phyloP scores from a whole-genome alignment of 2,329 filamentous ascomycete species.

The Rhytidhysteron rufulum region DNA sequence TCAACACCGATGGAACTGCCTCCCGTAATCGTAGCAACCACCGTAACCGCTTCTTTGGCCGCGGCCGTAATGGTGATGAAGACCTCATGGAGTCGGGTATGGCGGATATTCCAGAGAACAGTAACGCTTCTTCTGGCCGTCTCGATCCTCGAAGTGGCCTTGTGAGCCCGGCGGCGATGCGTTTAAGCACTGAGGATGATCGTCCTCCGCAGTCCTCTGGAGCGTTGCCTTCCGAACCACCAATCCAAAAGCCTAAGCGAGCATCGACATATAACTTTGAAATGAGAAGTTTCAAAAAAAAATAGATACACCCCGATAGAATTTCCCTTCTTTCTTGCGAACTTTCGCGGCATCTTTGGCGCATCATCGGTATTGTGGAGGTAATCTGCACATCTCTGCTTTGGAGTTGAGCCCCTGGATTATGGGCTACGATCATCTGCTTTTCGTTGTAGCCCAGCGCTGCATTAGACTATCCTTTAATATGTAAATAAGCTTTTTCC shows the following conservation, averaged over 20 bases:
- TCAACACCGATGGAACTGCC: conserved; percentile 30
- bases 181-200: conserved; percentile 18
- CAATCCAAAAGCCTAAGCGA: conserved; percentile 20
- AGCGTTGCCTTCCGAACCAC: conserved; percentile 17
- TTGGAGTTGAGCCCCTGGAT: no score
- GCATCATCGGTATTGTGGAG: not conserved
- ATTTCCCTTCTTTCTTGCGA: no score
- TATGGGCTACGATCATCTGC: no score
- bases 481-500: no score
- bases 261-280: conserved; percentile 29
- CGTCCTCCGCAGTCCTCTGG: conserved; percentile 18
- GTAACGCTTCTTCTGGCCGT: conserved; percentile 16
- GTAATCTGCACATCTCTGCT: not conserved
- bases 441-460: no score
- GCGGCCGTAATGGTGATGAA: conserved; percentile 27
- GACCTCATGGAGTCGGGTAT: conserved; percentile 48
- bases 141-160: conserved; percentile 33
- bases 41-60: conserved; percentile 60
- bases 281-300: conserved; percentile 30
- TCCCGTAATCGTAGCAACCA: conserved; percentile 42
- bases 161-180: conserved; percentile 27
- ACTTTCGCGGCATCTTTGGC: conserved; percentile 2
- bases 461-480: no score
- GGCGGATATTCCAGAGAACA: conserved; percentile 43
- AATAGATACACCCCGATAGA: no score